Evolutionary conservation across 805 yeast genomes (phyloP).

Genomic region (Hanseniaspora meyeri): DNA sequence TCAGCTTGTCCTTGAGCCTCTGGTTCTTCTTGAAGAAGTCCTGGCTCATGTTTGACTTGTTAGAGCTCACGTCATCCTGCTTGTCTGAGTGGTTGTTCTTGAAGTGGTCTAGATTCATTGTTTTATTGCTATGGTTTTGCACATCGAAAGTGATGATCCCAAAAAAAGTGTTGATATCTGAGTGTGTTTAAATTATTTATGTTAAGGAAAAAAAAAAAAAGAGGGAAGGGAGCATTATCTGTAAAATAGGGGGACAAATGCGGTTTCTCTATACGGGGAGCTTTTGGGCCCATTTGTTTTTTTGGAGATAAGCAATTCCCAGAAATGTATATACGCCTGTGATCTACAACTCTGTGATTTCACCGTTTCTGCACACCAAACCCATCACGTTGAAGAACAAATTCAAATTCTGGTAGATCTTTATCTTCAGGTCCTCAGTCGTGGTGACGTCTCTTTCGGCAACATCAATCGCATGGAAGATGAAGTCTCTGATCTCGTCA

Average conservation of each 20-base stretch:
- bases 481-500: conserved; percentile 86
- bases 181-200: too few species aligned
- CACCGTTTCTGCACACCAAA: conserved; percentile 77
- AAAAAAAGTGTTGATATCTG: too few species aligned
- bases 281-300: too few species aligned
- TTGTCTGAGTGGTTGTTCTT: background rate
- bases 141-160: too few species aligned
- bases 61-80: background rate
- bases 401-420: conserved; percentile 67
- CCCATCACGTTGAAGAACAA: conserved; percentile 95
- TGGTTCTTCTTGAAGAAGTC: background rate
- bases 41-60: background rate
- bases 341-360: conserved; percentile 55
- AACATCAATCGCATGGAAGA: conserved; percentile 71
- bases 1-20: background rate
- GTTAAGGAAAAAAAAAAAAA: too few species aligned
- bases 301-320: too few species aligned
- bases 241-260: too few species aligned
- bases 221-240: too few species aligned
- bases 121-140: background rate
- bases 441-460: conserved; percentile 35
- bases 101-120: background rate
- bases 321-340: too few species aligned
- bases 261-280: too few species aligned
- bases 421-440: conserved; percentile 33